Evolutionary conservation across 495 filamentous ascomycete species (phyloP).

Genomic region (Parathielavia appendiculata): DNA sequence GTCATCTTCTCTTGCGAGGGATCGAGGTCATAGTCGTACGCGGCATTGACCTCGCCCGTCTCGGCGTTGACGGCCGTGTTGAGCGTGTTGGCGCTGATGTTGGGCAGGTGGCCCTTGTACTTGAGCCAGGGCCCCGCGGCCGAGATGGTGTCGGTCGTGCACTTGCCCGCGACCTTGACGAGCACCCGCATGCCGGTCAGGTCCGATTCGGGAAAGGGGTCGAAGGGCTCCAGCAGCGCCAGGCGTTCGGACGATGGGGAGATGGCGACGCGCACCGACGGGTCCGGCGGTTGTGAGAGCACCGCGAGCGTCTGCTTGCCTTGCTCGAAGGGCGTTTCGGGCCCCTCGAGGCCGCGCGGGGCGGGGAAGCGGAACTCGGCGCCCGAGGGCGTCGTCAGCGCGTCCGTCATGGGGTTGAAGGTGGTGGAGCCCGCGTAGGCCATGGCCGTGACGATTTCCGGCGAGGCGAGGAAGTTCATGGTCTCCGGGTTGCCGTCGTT

Average conservation of each 20-base stretch:
- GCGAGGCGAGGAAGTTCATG: constrained; percentile 97
- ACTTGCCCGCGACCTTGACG: constrained; percentile 93
- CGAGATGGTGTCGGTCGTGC: constrained; percentile 97
- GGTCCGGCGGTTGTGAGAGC: constrained; percentile 61
- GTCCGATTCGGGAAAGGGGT: constrained; percentile 71
- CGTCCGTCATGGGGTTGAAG: constrained; percentile 94
- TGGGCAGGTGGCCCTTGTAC: constrained; percentile 97
- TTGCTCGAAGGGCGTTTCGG: constrained; percentile 67
- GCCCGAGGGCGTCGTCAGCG: constrained; percentile 74
- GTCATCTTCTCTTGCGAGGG: constrained; percentile 42
- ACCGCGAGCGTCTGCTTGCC: constrained; percentile 75
- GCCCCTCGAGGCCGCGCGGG: constrained; percentile 72
- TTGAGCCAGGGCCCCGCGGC: constrained; percentile 97
- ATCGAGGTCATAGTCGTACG: constrained; percentile 58
- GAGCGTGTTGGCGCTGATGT: constrained; percentile 93
- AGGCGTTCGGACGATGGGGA: constrained; percentile 82
- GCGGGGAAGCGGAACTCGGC: constrained; percentile 79
- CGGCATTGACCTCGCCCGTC: constrained; percentile 85
- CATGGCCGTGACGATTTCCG: constrained; percentile 95
- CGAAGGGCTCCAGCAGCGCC: constrained; percentile 86
- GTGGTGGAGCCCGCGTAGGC: constrained; percentile 85
- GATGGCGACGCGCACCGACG: constrained; percentile 62
- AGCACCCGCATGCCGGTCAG: constrained; percentile 71
- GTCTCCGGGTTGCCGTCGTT: constrained; percentile 95
- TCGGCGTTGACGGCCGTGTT: constrained; percentile 90